phyloP scores from a whole-genome alignment of 768 basidiomycete species.

The Pisolithus orientalis region DNA sequence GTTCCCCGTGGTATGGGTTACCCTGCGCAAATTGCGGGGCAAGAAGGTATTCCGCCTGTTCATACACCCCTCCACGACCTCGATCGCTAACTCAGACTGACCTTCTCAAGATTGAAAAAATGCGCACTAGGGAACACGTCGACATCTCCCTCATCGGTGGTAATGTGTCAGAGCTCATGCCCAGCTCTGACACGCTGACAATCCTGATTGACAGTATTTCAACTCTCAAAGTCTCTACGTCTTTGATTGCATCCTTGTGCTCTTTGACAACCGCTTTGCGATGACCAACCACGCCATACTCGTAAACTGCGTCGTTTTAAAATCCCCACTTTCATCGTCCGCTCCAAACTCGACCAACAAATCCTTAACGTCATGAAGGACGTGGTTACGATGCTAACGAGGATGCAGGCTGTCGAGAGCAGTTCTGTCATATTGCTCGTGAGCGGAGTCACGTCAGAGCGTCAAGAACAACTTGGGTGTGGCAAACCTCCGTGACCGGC shows the following conservation, averaged over 20 bases:
- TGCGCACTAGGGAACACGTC: constrained; percentile 10
- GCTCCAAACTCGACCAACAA: constrained; percentile 10
- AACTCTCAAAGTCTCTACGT: too few relatives aligned
- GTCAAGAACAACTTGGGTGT: constrained; percentile 5
- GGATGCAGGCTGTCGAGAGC: background rate
- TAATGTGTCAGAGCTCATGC: constrained; percentile 20
- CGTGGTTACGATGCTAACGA: constrained; percentile 3
- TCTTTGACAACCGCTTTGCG: constrained; percentile 10
- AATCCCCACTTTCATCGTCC: background rate
- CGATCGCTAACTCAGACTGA: too few relatives aligned
- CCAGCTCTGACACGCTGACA: constrained; percentile 21
- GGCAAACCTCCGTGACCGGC: constrained; percentile 9
- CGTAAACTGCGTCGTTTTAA: constrained; percentile 14
- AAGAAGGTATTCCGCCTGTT: too few relatives aligned
- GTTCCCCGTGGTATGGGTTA: too few relatives aligned
- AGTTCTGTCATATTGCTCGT: constrained; percentile 1
- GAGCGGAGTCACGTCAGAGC: constrained; percentile 4
- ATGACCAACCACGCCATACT: constrained; percentile 23
- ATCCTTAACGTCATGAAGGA: constrained; percentile 8
- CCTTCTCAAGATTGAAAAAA: background rate
- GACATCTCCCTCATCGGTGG: constrained; percentile 20
- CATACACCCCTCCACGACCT: too few relatives aligned
- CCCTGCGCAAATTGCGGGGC: too few relatives aligned
- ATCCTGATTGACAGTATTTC: constrained; percentile 5
- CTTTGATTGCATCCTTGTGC: too few relatives aligned